Evolutionary conservation across 257 asterid species (phyloP).

Genomic region (Nicotiana undulata): DNA sequence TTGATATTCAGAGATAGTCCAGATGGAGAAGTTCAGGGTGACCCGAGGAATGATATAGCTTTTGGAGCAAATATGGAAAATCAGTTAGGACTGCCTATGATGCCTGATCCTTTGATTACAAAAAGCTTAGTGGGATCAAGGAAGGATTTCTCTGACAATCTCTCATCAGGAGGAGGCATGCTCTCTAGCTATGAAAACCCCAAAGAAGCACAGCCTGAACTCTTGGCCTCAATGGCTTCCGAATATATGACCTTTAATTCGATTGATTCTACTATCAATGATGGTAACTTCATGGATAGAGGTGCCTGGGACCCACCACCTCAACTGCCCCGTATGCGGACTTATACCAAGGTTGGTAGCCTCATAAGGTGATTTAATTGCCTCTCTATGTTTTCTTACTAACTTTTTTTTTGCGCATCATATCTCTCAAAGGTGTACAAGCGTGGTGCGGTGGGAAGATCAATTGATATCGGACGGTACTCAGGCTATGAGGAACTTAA

Average conservation of each 20-base stretch:
- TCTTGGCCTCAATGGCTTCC: conserved; percentile 81
- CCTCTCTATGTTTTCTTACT: no score
- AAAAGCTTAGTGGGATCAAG: conserved; percentile 47
- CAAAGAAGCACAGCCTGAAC: conserved; percentile 75
- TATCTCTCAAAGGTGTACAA: conserved; percentile 62
- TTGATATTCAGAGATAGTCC: conserved; percentile 60
- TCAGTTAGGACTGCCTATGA: conserved; percentile 61
- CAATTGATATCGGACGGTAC: conserved; percentile 81
- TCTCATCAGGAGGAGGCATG: conserved; percentile 58
- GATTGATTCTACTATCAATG: conserved; percentile 68
- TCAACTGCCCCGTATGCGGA: conserved; percentile 73
- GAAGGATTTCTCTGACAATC: conserved; percentile 47
- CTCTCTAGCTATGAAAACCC: conserved; percentile 54
- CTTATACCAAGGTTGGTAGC: conserved; percentile 74
- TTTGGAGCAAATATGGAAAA: conserved; percentile 50
- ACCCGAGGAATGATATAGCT: conserved; percentile 41
- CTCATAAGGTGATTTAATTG: neutral
- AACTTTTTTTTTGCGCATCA: neutral
- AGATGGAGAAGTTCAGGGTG: conserved; percentile 60
- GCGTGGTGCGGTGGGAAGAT: conserved; percentile 97
- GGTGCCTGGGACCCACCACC: conserved; percentile 75
- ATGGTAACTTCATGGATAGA: conserved; percentile 58
- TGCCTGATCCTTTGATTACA: conserved; percentile 50
- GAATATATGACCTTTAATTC: conserved; percentile 79
- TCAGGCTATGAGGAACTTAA: conserved; percentile 86